Evolutionary conservation across 495 filamentous ascomycete genomes (phyloP).

Genomic region (Aspergillus sclerotioniger): DNA sequence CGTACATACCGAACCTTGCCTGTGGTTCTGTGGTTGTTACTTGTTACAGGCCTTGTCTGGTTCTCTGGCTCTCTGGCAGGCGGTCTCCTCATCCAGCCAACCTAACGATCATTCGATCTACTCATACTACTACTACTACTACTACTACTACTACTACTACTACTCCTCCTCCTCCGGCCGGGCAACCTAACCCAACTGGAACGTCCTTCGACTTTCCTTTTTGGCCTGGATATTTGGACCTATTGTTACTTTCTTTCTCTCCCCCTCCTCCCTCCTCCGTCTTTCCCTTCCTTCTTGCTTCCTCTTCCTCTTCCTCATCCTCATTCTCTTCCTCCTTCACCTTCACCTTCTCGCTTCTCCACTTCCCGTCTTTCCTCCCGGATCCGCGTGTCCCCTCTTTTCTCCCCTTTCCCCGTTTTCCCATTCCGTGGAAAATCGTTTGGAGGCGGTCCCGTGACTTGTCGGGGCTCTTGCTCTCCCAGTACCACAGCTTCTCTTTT

Average conservation of each 20-base stretch:
- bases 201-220: too few species aligned
- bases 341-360: conserved; percentile 2
- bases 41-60: too few species aligned
- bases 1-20: too few species aligned
- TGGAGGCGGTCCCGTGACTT: conserved; percentile 23
- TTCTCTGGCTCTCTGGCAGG: neutral
- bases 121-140: too few species aligned
- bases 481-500: conserved; percentile 10
- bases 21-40: too few species aligned
- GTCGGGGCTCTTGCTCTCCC: conserved; percentile 13
- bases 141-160: too few species aligned
- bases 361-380: neutral
- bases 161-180: too few species aligned
- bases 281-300: neutral
- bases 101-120: too few species aligned
- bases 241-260: neutral
- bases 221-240: too few species aligned
- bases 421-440: conserved; percentile 7
- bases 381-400: conserved; percentile 2
- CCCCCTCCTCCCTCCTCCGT: neutral
- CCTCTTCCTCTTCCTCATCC: neutral
- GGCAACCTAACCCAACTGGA: too few species aligned
- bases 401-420: conserved; percentile 9
- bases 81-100: too few species aligned
- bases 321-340: neutral